Conservation (phyloP, 441 rosid genomes). For the Adansonia madagascariensis region DNA sequence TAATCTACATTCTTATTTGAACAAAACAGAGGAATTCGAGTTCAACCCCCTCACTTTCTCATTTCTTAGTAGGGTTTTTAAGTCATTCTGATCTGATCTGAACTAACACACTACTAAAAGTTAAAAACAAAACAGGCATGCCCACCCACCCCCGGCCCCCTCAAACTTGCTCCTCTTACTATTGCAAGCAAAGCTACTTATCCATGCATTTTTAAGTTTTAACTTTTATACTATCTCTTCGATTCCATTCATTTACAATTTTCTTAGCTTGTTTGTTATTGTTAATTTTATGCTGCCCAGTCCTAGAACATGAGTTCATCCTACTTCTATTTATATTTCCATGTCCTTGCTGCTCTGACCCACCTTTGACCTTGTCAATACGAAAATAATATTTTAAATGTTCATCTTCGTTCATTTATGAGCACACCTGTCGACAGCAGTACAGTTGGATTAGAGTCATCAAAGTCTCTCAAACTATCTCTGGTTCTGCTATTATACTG, state of each 20-base stretch:
- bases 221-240: too few species aligned
- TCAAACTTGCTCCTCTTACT: constrained; percentile 40
- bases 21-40: constrained; percentile 21
- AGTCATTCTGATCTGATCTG: constrained; percentile 47
- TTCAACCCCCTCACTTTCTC: constrained; percentile 67
- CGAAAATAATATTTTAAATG: neutral
- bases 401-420: constrained; percentile 26
- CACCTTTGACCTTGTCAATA: constrained; percentile 4
- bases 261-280: too few species aligned
- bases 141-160: neutral
- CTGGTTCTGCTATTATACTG: neutral
- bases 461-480: neutral
- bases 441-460: neutral
- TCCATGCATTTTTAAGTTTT: too few species aligned
- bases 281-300: too few species aligned
- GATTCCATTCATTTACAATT: too few species aligned
- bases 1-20: neutral
- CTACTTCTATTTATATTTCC: too few species aligned
- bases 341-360: constrained; percentile 34
- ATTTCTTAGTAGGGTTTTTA: neutral
- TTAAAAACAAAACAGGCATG: constrained; percentile 30
- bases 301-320: too few species aligned
- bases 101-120: constrained; percentile 58
- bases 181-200: constrained; percentile 27
- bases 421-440: neutral